These are phyloP conservation scores for Orbilia quercus DNA, from an alignment of 2,329 filamentous ascomycete species.

Conservation along the genomic window DNA sequence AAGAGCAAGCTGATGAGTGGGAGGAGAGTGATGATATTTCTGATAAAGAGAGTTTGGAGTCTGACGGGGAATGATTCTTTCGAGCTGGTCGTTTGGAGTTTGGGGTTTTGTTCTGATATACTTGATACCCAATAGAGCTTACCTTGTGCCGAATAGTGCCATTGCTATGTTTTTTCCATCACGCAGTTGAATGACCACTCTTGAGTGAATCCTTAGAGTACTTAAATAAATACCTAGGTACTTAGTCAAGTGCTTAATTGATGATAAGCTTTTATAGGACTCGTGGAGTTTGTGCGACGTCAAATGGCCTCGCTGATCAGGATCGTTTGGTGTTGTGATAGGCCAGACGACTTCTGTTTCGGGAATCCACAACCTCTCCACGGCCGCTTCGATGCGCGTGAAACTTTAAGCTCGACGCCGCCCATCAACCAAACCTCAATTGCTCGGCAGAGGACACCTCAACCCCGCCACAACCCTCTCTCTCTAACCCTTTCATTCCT, in stretches of 20 bases:
- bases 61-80: background rate
- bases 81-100: background rate
- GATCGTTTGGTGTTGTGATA: conserved; percentile 14
- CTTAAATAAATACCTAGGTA: too few relatives aligned
- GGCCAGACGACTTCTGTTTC: conserved; percentile 6
- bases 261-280: too few relatives aligned
- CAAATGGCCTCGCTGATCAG: background rate
- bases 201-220: too few relatives aligned
- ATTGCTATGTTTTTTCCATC: too few relatives aligned
- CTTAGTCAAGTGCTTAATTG: too few relatives aligned
- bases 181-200: too few relatives aligned
- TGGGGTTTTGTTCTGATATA: background rate
- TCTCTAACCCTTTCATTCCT: background rate
- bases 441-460: background rate
- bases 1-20: conserved; percentile 2
- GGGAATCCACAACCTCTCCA: conserved; percentile 30
- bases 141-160: too few relatives aligned
- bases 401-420: conserved; percentile 1
- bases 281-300: too few relatives aligned
- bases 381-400: conserved; percentile 27
- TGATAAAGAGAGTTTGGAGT: conserved; percentile 2
- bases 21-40: background rate
- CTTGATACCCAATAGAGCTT: conserved; percentile 16
- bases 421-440: conserved; percentile 16
- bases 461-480: conserved; percentile 11